Conservation (phyloP, 2,329 filamentous ascomycete genomes). For the Aspergillus candidus region DNA sequence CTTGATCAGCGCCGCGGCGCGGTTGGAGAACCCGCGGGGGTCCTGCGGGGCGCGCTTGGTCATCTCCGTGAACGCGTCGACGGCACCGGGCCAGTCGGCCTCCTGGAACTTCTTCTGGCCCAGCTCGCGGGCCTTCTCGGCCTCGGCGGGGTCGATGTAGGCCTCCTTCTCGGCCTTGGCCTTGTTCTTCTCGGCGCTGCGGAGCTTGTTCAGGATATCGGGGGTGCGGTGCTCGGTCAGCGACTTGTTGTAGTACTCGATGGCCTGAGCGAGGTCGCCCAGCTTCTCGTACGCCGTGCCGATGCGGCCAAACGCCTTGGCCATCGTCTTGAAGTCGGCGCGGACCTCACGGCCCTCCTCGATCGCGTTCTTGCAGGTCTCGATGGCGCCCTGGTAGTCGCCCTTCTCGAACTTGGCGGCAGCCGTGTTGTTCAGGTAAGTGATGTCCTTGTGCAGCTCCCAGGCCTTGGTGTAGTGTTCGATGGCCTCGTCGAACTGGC, state of each 20-base stretch:
- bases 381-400: conserved; percentile 81
- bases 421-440: conserved; percentile 93
- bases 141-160: conserved; percentile 85
- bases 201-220: conserved; percentile 87
- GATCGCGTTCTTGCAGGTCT: conserved; percentile 79
- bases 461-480: conserved; percentile 91
- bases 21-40: conserved; percentile 92
- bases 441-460: conserved; percentile 92
- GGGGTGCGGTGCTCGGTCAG: conserved; percentile 95
- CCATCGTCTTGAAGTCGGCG: conserved; percentile 96
- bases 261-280: conserved; percentile 70
- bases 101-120: conserved; percentile 98
- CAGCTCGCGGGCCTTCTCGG: conserved; percentile 89
- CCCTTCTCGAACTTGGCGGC: conserved; percentile 95
- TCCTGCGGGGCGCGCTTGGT: conserved; percentile 91
- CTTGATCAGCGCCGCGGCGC: conserved; percentile 94
- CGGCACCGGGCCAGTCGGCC: conserved; percentile 87
- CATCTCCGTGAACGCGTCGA: conserved; percentile 94
- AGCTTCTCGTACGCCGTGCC: conserved; percentile 89
- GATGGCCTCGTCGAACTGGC: conserved; percentile 90
- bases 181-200: conserved; percentile 81
- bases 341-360: conserved; percentile 83
- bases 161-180: conserved; percentile 66
- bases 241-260: conserved; percentile 87
- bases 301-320: conserved; percentile 96